phyloP scores from a whole-genome alignment of 164 flowering plant species.

The Vitis rotundifolia region DNA sequence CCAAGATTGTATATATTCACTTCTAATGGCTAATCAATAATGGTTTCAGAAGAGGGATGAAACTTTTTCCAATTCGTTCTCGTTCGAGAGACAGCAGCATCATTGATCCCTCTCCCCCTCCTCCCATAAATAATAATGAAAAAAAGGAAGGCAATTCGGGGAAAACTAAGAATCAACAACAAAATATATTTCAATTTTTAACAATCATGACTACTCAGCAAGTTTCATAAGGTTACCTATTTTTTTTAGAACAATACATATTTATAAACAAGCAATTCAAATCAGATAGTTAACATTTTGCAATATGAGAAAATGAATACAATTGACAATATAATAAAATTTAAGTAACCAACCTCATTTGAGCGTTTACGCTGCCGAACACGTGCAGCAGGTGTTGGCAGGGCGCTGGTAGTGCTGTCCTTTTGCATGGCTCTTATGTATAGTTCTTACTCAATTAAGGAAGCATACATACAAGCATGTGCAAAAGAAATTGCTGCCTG shows the following conservation, averaged over 20 bases:
- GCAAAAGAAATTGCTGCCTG: conserved; percentile 8
- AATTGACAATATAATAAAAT: conserved; percentile 1
- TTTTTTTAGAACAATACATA: neutral
- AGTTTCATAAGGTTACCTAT: neutral
- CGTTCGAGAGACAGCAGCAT: neutral
- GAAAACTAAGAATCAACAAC: neutral
- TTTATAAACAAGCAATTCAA: neutral
- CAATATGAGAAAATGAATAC: neutral
- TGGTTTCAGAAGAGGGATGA: neutral
- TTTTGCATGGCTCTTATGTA: conserved; percentile 40
- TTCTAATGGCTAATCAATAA: neutral
- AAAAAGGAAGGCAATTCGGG: neutral
- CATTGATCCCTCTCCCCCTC: too few relatives aligned
- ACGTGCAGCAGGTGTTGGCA: conserved; percentile 44
- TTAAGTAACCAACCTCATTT: conserved; percentile 53
- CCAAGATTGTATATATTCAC: neutral
- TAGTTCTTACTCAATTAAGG: neutral
- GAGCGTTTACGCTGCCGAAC: conserved; percentile 72
- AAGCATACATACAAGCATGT: neutral
- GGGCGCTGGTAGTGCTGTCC: conserved; percentile 30
- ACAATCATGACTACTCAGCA: neutral
- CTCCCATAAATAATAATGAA: neutral
- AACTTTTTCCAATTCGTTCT: neutral
- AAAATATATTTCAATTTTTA: neutral
- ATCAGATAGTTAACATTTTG: neutral